Base-by-base conservation (phyloP, 164 flowering plant genomes). In the Cinnamomum micranthum region DNA sequence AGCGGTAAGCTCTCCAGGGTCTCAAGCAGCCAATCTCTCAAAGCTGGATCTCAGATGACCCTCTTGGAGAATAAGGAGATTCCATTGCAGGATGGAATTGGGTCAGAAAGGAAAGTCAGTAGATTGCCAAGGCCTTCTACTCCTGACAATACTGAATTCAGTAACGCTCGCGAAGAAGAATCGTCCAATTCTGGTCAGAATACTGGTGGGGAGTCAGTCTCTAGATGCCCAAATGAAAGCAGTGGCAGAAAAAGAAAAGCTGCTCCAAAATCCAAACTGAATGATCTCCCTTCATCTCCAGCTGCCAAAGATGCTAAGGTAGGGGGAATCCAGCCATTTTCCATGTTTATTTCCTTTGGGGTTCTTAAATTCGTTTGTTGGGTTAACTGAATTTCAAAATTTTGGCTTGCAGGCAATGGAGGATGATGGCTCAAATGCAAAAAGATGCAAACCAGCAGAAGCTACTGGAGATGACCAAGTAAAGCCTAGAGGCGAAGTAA, bases 1-100 rank as follows among this genome's bases (percentile, higher is more conserved):
- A 79, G 72, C 76, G 88, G 82, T 0, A 89, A 82, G 77, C 77
- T 92, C 9, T 82, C 87, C 0, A 82, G 90, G 75, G 90, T 84
- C 55, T 81, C 88, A 0, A 88, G 95, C 72, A 82, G 77, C 63
- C 88, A 87, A 20, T 84, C 89, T 25, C 86, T 90, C 19, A 84
- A 84, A 72, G 82, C 73, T 64, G 87, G 87, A 83, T 81, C 89
- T 77, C 86, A 82, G 59, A 35, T 72, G 69, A 41, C 2, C 47
- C 41, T 72, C 72, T 63, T 64, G 17, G 82, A 80, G 27, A 77
- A 70, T 73, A 76, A 70, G 22, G 75, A 75, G n/a, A 31, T 23
- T 41, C 47, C 47, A 41, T 41, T 41, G 47, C 47, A 41, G 47
- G 80, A 80, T 19, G 74, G 78, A 11, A 1, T 74, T 12, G 80